A percentile compares a stretch with the other conserved stretches of the same genome.
These are phyloP conservation scores for Aspergillus versicolor DNA, from an alignment of 2,329 filamentous ascomycete genomes.

Conservation along the genomic window DNA sequence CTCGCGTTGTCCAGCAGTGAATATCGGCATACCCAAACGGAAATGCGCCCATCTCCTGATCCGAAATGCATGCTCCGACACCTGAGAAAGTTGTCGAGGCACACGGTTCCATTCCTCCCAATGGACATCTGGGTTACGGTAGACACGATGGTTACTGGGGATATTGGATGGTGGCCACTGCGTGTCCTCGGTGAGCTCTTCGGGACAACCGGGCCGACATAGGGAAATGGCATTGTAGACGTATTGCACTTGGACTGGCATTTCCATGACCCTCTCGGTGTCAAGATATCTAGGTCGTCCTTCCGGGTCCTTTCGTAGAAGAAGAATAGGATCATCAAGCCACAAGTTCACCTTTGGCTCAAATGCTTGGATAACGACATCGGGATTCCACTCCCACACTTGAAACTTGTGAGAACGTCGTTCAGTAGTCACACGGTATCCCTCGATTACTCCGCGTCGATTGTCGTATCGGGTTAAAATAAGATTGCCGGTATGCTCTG, in stretches of 20 bases:
- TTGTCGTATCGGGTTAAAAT: slow-evolving; percentile 76
- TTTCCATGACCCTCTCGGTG: slow-evolving; percentile 54
- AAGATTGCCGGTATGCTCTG: slow-evolving; percentile 69
- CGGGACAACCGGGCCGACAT: slow-evolving; percentile 51
- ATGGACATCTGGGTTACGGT: slow-evolving; percentile 48
- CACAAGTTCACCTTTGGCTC: slow-evolving; percentile 69
- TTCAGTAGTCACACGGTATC: slow-evolving; percentile 70
- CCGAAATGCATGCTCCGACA: slow-evolving; percentile 70
- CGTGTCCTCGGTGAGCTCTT: slow-evolving; percentile 44
- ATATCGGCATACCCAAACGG: slow-evolving; percentile 44
- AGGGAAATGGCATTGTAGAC: slow-evolving; percentile 69
- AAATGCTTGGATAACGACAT: slow-evolving; percentile 72
- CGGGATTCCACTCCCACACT: slow-evolving; percentile 63
- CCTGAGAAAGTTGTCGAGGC: slow-evolving; percentile 56
- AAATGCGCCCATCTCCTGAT: slow-evolving; percentile 77
- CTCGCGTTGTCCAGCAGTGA: slow-evolving; percentile 36
- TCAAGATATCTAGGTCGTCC: slow-evolving; percentile 23
- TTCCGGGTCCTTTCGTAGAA: slow-evolving; percentile 46
- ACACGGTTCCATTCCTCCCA: slow-evolving; percentile 48
- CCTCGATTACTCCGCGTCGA: slow-evolving; percentile 72
- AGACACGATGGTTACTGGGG: slow-evolving; percentile 61
- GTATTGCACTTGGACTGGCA: slow-evolving; percentile 51
- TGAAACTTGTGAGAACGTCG: slow-evolving; percentile 56
- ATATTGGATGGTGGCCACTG: slow-evolving; percentile 76
- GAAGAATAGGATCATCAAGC: slow-evolving; percentile 69